Conservation (phyloP, 495 filamentous ascomycete genomes). For the Penicillium steckii region DNA sequence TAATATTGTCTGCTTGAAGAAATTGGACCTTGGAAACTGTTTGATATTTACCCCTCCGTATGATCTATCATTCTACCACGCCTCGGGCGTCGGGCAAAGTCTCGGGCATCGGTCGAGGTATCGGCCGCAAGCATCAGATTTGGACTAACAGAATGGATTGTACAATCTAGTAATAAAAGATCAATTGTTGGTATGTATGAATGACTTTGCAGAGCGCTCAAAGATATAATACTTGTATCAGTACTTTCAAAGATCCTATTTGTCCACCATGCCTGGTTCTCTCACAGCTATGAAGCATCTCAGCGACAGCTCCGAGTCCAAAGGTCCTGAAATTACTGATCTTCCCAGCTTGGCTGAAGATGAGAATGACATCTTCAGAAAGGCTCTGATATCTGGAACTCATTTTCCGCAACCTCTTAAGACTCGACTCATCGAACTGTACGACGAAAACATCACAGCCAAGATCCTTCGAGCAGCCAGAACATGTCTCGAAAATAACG, state of each 20-base stretch:
- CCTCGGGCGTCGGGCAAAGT: conserved; percentile 1
- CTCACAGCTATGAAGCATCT: not conserved
- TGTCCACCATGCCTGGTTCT: not conserved
- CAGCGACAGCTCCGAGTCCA: not conserved
- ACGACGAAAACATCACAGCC: conserved; percentile 24
- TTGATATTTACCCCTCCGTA: not conserved
- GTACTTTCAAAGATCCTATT: not conserved
- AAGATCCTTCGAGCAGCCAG: conserved; percentile 28
- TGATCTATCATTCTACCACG: not conserved
- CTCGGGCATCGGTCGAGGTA: conserved; percentile 6
- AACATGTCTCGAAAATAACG: conserved; percentile 3
- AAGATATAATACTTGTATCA: not conserved
- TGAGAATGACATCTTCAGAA: not conserved
- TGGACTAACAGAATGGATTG: no score
- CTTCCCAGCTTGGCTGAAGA: not conserved
- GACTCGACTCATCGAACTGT: conserved; percentile 17
- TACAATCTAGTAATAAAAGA: no score
- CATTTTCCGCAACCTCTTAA: not conserved
- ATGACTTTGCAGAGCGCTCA: not conserved
- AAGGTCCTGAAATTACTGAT: not conserved
- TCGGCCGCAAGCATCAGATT: not conserved
- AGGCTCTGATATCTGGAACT: not conserved
- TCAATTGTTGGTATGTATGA: no score
- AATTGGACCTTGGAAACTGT: not conserved
- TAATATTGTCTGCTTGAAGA: not conserved